Conservation (phyloP, 257 asterid species). For the Paulownia fortunei region DNA sequence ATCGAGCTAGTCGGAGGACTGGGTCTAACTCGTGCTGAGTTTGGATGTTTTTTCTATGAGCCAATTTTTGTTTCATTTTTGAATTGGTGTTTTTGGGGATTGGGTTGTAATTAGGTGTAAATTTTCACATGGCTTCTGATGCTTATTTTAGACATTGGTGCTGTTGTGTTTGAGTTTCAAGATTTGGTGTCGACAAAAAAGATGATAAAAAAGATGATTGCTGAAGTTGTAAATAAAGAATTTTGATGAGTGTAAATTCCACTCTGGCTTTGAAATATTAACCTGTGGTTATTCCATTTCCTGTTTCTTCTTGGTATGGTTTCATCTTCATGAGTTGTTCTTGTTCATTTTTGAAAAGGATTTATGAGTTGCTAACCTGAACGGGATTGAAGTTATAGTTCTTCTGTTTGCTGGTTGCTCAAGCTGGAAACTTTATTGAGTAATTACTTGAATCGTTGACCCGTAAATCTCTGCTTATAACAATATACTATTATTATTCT, state of each 20-base stretch:
- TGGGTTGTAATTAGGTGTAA: background rate
- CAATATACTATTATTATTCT: no score
- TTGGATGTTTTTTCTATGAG: background rate
- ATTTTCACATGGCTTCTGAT: background rate
- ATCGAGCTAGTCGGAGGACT: slow-evolving; percentile 10
- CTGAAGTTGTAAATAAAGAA: slow-evolving; percentile 26
- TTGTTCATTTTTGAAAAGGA: no score
- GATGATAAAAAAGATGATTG: background rate
- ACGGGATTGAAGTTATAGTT: no score
- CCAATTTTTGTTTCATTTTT: background rate
- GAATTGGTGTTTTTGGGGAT: background rate
- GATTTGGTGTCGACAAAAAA: no score
- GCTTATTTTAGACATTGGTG: background rate
- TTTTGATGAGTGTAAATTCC: slow-evolving; percentile 25
- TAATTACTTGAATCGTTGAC: no score
- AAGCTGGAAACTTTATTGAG: no score
- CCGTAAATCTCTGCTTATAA: no score
- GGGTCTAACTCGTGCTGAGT: slow-evolving; percentile 8
- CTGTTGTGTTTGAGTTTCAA: background rate
- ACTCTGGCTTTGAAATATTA: background rate
- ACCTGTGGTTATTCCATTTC: background rate
- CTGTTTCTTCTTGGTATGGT: background rate
- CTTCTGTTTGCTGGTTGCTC: no score
- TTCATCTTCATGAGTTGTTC: background rate
- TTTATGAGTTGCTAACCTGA: no score